Evolutionary conservation across 2,329 filamentous ascomycete species (phyloP).

Genomic region (Fusarium sp.): DNA sequence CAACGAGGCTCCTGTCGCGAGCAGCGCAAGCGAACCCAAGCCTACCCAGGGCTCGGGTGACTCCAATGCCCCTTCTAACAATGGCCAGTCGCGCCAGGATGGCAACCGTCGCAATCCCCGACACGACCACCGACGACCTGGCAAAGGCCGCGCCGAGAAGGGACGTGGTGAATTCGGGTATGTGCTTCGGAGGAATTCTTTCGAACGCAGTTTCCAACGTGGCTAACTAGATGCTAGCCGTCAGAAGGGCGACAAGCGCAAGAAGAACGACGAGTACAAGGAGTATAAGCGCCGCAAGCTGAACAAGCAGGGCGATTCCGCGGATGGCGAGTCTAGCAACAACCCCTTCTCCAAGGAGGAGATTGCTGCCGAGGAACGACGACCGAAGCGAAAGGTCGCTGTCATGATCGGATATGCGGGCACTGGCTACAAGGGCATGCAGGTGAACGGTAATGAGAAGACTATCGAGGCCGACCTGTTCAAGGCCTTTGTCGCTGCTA

Average conservation of each 20-base stretch:
- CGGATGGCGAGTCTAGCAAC: conserved; percentile 42
- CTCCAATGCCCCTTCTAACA: conserved; percentile 31
- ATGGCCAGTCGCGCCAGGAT: conserved; percentile 33
- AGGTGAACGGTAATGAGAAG: conserved; percentile 81
- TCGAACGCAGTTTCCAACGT: conserved; percentile 41
- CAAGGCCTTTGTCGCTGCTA: conserved; percentile 85
- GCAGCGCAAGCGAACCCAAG: conserved; percentile 32
- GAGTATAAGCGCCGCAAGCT: conserved; percentile 55
- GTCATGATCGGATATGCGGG: conserved; percentile 96
- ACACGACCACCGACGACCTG: conserved; percentile 43
- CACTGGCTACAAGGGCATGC: conserved; percentile 97
- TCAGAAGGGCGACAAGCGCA: conserved; percentile 50
- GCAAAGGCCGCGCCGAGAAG: conserved; percentile 44
- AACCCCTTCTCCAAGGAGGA: conserved; percentile 75
- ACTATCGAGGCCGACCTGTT: conserved; percentile 98
- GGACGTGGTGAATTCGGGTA: conserved; percentile 47
- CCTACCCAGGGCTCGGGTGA: conserved; percentile 28
- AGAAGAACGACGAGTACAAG: conserved; percentile 51
- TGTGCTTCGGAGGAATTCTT: conserved; percentile 11
- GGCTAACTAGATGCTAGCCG: conserved; percentile 50
- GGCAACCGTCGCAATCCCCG: conserved; percentile 43
- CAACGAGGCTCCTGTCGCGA: conserved; percentile 44
- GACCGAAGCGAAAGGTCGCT: conserved; percentile 94
- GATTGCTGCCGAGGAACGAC: conserved; percentile 83
- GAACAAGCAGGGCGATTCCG: conserved; percentile 48